Evolutionary conservation across 306 rosid genomes (phyloP).

Genomic region (Pueraria montana): DNA sequence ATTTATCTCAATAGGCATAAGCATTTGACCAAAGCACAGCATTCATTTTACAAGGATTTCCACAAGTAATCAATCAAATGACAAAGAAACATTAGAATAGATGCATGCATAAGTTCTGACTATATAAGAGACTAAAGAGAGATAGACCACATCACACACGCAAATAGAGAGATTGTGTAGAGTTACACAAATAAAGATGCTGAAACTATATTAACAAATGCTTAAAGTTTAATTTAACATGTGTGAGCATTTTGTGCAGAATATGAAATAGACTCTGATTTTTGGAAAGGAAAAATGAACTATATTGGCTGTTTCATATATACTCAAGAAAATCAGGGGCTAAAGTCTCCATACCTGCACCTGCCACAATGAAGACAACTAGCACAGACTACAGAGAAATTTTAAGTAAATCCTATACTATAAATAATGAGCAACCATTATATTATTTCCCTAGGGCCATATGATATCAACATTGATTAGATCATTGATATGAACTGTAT

Average conservation of each 20-base stretch:
- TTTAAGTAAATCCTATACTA: neutral
- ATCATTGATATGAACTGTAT: neutral
- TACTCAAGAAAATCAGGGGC: constrained; percentile 4
- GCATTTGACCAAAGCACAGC: constrained; percentile 5
- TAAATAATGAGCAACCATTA: neutral
- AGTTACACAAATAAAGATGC: constrained; percentile 26
- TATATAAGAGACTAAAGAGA: neutral
- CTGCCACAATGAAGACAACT: constrained; percentile 28
- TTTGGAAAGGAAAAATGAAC: constrained; percentile 1
- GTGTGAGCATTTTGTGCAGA: neutral
- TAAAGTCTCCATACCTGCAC: constrained; percentile 15
- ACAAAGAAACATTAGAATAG: constrained; percentile 19
- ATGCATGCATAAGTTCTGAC: neutral
- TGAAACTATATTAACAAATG: constrained; percentile 12
- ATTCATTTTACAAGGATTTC: constrained; percentile 15
- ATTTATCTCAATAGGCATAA: neutral
- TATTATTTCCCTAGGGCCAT: constrained; percentile 1
- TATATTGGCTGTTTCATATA: neutral
- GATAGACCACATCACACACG: constrained; percentile 2
- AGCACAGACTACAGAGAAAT: neutral
- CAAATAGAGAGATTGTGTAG: neutral
- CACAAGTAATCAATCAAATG: constrained; percentile 19
- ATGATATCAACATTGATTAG: neutral
- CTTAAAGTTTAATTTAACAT: constrained; percentile 22
- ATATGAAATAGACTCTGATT: neutral